Base-by-base conservation (phyloP, 2,329 filamentous ascomycete species). In the Neospermospora avenae region DNA sequence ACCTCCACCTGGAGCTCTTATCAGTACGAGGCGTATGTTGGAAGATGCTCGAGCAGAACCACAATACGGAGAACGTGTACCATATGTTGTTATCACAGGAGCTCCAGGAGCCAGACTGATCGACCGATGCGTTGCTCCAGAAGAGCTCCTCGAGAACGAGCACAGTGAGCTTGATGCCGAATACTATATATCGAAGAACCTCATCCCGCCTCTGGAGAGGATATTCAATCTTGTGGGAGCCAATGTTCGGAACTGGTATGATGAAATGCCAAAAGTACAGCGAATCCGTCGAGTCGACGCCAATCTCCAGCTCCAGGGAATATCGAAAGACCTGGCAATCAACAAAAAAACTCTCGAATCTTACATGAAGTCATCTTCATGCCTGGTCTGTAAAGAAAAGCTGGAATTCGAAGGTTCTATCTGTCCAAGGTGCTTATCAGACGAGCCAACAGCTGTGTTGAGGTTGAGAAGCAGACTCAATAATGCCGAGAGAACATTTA, bases 181-280 rank as follows among this genome's bases (percentile, higher is more conserved):
- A 68, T 99, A 99, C 75, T 99, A 99, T 77, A 98, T 99, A 69
- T 85, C 84, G 18, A 98, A 97, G 77, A 98, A 97, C 72, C 73
- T 99, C 8, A 96, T 99, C 53, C 95, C 95, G 5, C 95, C 95
- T 0, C 81, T 99, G 0, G 93, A 98, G 74, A 87, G 95, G 28
- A 97, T 99, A 65, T 97, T 99, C 78, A 96, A 95, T 70, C 86
- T 99, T 2, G 90, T 98, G 2, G 95, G 95, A 6, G 95, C 92
- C 34, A 96, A 95, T 72, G 90, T 98, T 0, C 80, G 90, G 18
- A 83, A 85, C 61, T 99, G 95, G 95, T 98, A 92, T 70, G 91
- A 96, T 64, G 92, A 97, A 75, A 96, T 98, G 91, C 93, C 93
- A 48, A 96, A 96, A 73, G 81, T 95, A 20, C 89, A 92, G 70